Conservation (phyloP, 495 filamentous ascomycete species). For the Rhypophila decipiens region DNA sequence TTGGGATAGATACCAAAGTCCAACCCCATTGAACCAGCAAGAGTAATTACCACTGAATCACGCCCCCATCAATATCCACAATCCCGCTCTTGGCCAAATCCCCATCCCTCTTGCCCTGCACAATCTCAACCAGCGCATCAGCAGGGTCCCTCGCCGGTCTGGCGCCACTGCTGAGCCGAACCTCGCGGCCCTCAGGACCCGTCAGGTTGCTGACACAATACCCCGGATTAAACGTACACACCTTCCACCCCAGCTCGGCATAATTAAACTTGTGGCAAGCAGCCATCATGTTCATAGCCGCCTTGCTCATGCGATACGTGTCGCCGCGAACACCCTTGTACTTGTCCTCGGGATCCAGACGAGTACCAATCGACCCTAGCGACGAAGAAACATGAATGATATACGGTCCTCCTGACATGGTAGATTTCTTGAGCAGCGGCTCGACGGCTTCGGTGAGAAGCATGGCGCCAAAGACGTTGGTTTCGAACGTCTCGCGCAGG, state of each 20-base stretch:
- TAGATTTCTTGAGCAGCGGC: slow-evolving; percentile 38
- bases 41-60: slow-evolving; percentile 34
- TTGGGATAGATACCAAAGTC: too few species aligned
- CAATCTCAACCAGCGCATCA: slow-evolving; percentile 28
- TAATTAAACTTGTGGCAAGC: slow-evolving; percentile 44
- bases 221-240: slow-evolving; percentile 46
- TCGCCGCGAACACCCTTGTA: slow-evolving; percentile 16
- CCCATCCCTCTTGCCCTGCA: slow-evolving; percentile 38
- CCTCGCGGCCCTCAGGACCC: slow-evolving; percentile 22
- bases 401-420: slow-evolving; percentile 34
- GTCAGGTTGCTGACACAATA: slow-evolving; percentile 46
- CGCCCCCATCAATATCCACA: slow-evolving; percentile 25
- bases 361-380: slow-evolving; percentile 24
- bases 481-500: slow-evolving; percentile 37
- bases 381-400: slow-evolving; percentile 40
- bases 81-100: slow-evolving; percentile 31
- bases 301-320: slow-evolving; percentile 51
- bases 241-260: slow-evolving; percentile 49
- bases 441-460: slow-evolving; percentile 38
- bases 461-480: slow-evolving; percentile 43
- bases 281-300: slow-evolving; percentile 58
- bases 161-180: slow-evolving; percentile 22
- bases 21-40: too few species aligned
- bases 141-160: slow-evolving; percentile 30
- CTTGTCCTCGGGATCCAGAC: slow-evolving; percentile 16